phyloP scores from a whole-genome alignment of 1,284 basidiomycete species.

The Mycosarcoma mackinlayi region DNA sequence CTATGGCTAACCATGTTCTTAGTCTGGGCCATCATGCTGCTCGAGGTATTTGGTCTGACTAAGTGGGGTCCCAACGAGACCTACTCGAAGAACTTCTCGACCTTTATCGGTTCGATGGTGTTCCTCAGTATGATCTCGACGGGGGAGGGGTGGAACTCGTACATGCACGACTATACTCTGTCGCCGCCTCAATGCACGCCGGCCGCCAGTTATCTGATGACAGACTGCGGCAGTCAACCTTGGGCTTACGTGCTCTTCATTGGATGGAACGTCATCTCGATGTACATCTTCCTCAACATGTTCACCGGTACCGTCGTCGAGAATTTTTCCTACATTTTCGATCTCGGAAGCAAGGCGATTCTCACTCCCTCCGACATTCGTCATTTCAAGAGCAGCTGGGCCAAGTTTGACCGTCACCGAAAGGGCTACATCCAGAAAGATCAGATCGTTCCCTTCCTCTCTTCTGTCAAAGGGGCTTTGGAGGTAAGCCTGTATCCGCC shows the following conservation, averaged over 20 bases:
- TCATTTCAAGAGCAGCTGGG: conserved; percentile 93
- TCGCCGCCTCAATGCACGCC: conserved; percentile 84
- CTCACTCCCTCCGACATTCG: conserved; percentile 78
- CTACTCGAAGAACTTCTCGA: conserved; percentile 82
- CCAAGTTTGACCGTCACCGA: conserved; percentile 80
- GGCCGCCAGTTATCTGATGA: conserved; percentile 74
- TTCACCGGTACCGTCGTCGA: conserved; percentile 87
- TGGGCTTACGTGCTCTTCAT: conserved; percentile 93
- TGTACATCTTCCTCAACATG: conserved; percentile 83
- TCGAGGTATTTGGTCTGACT: conserved; percentile 93
- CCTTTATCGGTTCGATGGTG: conserved; percentile 82
- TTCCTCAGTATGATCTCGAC: conserved; percentile 78
- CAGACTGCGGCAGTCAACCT: conserved; percentile 87
- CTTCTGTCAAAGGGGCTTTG: conserved; percentile 54
- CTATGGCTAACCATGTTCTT: conserved; percentile 93
- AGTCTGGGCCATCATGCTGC: conserved; percentile 88
- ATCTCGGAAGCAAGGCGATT: conserved; percentile 83
- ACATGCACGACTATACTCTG: conserved; percentile 70
- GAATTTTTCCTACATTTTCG: conserved; percentile 96
- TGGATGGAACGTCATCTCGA: conserved; percentile 94
- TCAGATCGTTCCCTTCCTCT: conserved; percentile 82
- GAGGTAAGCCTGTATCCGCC: conserved; percentile 59
- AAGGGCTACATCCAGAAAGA: conserved; percentile 81
- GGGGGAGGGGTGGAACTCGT: conserved; percentile 69
- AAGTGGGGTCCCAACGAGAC: conserved; percentile 82